phyloP scores from a whole-genome alignment of 139 green algal genomes.

The Limnomonas spitsbergensis region DNA sequence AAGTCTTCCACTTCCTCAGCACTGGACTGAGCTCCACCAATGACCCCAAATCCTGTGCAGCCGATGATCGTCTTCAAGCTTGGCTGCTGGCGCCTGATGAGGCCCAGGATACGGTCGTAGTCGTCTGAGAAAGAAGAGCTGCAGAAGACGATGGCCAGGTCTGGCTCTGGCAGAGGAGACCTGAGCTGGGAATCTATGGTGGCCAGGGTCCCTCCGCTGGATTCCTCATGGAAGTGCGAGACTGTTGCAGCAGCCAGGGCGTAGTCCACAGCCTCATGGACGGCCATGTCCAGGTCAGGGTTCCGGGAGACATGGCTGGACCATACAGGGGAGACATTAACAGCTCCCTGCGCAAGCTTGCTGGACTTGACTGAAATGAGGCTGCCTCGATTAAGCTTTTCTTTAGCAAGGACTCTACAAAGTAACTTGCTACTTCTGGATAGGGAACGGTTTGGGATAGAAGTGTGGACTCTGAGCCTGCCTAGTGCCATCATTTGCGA shows the following conservation, averaged over 20 bases:
- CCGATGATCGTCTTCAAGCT: conserved; percentile 33
- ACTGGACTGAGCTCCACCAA: conserved; percentile 7
- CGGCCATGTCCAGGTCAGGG: conserved; percentile 55
- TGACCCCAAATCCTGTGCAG: conserved; percentile 30
- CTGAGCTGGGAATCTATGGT: neutral
- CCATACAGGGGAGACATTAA: conserved; percentile 15
- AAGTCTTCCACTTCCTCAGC: conserved; percentile 43
- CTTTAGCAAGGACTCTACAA: no score
- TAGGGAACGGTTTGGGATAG: no score
- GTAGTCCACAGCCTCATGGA: conserved; percentile 45
- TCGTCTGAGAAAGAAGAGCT: conserved; percentile 26
- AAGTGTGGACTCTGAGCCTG: no score
- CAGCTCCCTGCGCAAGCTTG: no score
- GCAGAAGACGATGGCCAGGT: conserved; percentile 32
- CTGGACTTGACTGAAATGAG: no score
- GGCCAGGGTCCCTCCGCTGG: neutral
- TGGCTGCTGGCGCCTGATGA: conserved; percentile 19
- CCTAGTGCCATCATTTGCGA: no score
- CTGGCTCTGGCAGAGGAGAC: neutral
- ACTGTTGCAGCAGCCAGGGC: conserved; percentile 4
- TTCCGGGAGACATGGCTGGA: conserved; percentile 26
- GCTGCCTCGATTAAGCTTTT: no score
- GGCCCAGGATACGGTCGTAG: conserved; percentile 27
- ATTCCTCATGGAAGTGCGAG: neutral
- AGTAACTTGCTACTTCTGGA: no score